Conservation (phyloP, 2,329 filamentous ascomycete genomes). For the Pseudogymnoascus sp. region DNA sequence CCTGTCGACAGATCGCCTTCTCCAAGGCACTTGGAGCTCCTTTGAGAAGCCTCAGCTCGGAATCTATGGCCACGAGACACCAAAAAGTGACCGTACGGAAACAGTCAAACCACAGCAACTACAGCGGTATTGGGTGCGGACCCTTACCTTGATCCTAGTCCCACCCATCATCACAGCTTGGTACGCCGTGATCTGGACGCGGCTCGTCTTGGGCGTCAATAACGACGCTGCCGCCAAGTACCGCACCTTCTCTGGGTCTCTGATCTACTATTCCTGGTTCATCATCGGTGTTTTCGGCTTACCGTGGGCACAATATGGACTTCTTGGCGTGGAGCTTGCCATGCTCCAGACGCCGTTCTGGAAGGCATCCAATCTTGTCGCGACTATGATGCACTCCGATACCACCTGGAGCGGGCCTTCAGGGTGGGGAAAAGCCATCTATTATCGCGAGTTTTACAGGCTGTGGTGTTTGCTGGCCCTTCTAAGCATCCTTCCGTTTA, state of each 20-base stretch:
- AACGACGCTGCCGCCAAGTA: not conserved
- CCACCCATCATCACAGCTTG: not conserved
- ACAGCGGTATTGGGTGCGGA: not conserved
- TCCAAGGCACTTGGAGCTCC: not conserved
- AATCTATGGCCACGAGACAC: not conserved
- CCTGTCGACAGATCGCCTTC: not conserved
- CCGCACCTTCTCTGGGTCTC: not conserved
- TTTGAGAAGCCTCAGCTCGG: not conserved
- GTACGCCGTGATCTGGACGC: not conserved
- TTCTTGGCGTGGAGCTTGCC: not conserved
- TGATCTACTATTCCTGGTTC: slow-evolving; percentile 8
- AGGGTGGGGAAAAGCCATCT: not conserved
- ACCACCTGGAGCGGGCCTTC: not conserved
- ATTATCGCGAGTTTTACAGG: not conserved
- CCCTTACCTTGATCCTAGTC: not conserved
- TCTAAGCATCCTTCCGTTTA: not conserved
- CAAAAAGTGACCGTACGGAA: not conserved
- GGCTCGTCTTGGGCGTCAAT: not conserved
- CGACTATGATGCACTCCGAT: not conserved
- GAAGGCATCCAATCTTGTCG: not conserved
- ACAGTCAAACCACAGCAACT: not conserved
- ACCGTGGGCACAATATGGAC: not conserved
- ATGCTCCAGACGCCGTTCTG: slow-evolving; percentile 5
- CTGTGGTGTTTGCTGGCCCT: not conserved
- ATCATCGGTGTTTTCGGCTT: slow-evolving; percentile 3